phyloP scores from a whole-genome alignment of 179 eudicot genomes.

The Heliamphora pulchella region DNA sequence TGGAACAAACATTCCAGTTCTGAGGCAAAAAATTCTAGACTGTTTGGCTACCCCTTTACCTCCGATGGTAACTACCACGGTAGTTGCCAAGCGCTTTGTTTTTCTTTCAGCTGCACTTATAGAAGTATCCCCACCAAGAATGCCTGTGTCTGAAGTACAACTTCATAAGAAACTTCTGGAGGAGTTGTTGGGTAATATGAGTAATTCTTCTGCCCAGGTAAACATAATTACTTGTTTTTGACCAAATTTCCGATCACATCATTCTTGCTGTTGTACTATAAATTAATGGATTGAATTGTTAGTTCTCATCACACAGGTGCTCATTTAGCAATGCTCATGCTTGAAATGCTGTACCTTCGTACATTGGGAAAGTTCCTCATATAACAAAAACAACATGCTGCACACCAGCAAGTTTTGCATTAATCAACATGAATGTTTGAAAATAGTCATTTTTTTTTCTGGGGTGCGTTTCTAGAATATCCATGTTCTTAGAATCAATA shows the following conservation, averaged over 20 bases:
- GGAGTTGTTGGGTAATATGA: conserved; percentile 80
- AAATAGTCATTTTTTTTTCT: neutral
- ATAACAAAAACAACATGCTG: neutral
- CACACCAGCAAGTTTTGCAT: neutral
- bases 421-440: neutral
- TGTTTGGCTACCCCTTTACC: conserved; percentile 76
- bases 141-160: conserved; percentile 61
- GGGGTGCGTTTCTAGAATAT: neutral
- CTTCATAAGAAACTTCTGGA: conserved; percentile 67
- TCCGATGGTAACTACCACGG: conserved; percentile 62
- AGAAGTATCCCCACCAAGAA: conserved; percentile 79
- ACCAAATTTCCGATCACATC: neutral
- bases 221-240: conserved; percentile 19
- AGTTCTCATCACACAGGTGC: neutral
- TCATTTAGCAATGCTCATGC: conserved; percentile 5
- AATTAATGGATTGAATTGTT: neutral
- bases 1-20: conserved; percentile 71
- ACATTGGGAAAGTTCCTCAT: neutral
- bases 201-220: conserved; percentile 93
- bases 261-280: neutral
- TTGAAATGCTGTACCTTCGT: neutral
- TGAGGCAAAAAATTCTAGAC: conserved; percentile 67
- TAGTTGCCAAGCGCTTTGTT: conserved; percentile 82
- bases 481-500: neutral
- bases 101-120: conserved; percentile 82